These are phyloP conservation scores for Paramecium tetraurelia DNA, from an alignment of 73 alveolate species.

Conservation along the genomic window DNA sequence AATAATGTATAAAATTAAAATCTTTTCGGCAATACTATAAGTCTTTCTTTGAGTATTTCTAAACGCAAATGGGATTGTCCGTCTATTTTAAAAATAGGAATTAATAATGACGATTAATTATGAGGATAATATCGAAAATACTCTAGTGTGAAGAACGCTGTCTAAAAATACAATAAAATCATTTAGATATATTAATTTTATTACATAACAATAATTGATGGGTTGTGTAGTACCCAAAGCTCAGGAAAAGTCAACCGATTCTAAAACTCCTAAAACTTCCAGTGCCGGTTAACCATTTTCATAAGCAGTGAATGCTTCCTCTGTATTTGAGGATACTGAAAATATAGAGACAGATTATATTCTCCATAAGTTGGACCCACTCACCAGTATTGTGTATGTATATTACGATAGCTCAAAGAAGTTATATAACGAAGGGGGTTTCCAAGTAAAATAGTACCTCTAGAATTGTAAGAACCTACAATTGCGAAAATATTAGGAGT, in stretches of 20 bases:
- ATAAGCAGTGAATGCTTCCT: not conserved
- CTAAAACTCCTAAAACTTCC: not conserved
- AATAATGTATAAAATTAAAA: no score
- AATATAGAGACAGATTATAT: not conserved
- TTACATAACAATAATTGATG: not conserved
- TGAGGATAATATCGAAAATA: no score
- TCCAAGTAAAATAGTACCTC: not conserved
- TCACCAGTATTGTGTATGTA: not conserved
- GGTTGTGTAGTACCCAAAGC: not conserved
- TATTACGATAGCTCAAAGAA: not conserved
- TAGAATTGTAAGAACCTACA: not conserved
- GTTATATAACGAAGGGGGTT: not conserved
- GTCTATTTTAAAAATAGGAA: no score
- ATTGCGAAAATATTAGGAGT: not conserved
- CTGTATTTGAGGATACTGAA: not conserved
- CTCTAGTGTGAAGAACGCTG: not conserved
- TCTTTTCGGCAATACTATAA: no score
- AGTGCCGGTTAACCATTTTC: not conserved
- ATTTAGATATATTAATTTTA: not conserved
- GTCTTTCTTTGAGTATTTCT: no score
- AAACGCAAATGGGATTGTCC: no score
- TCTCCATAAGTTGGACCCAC: not conserved
- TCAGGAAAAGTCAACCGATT: not conserved
- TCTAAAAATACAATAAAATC: not conserved
- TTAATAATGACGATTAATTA: no score